Percentiles rank a stretch among this genome's conserved stretches.
phyloP scores from a whole-genome alignment of 768 basidiomycete species.

The Tephrocybe rancida region DNA sequence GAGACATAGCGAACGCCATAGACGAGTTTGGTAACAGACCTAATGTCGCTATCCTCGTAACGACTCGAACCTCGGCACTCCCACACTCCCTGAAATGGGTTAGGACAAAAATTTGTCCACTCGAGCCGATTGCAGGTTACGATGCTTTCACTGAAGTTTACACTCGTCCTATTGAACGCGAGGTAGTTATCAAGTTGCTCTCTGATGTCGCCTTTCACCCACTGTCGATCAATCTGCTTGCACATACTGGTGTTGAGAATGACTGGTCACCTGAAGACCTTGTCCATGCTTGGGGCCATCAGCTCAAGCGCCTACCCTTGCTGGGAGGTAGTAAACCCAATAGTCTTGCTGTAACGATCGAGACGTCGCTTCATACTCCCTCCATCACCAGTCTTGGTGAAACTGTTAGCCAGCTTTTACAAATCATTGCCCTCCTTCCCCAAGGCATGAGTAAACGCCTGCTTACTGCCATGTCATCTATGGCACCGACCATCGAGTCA shows the following conservation, averaged over 20 bases:
- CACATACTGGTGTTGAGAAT: constrained; percentile 15
- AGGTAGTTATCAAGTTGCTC: constrained; percentile 4
- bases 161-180: not conserved
- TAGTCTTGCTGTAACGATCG: constrained; percentile 12
- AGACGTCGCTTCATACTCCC: constrained; percentile 12
- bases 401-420: not conserved
- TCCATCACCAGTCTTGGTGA: constrained; percentile 6
- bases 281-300: constrained; percentile 12
- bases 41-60: constrained; percentile 13
- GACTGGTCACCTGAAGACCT: constrained; percentile 13
- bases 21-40: constrained; percentile 6
- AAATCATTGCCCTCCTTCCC: constrained; percentile 13
- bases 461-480: constrained; percentile 1
- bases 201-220: constrained; percentile 16
- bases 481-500: not conserved
- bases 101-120: constrained; percentile 1
- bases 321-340: constrained; percentile 8
- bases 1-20: constrained; percentile 5
- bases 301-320: constrained; percentile 1
- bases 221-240: constrained; percentile 18
- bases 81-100: constrained; percentile 11
- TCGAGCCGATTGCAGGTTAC: constrained; percentile 6
- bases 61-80: constrained; percentile 5
- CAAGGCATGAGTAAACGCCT: constrained; percentile 7
- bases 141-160: constrained; percentile 9